Evolutionary conservation across 495 filamentous ascomycete species (phyloP).

Genomic region (Aspergillus indologenus): DNA sequence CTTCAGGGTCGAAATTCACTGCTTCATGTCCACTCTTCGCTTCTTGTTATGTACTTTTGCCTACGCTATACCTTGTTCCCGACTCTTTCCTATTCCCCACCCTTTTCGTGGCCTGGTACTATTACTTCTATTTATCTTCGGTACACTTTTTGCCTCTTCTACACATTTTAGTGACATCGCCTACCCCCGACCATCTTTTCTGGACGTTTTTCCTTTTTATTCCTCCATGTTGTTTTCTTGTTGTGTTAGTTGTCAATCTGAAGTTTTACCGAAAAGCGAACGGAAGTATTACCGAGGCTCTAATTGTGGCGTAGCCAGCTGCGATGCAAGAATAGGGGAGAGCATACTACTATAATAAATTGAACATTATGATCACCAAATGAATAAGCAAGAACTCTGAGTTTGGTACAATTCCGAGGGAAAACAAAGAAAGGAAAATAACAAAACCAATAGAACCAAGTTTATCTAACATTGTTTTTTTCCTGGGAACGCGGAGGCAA

Average conservation of each 20-base stretch:
- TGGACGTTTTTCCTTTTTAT: constrained; percentile 21
- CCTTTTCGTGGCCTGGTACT: constrained; percentile 27
- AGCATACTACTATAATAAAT: not conserved
- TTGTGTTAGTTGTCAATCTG: constrained; percentile 27
- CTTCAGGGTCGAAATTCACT: constrained; percentile 21
- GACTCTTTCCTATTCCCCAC: constrained; percentile 35
- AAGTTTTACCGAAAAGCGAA: constrained; percentile 20
- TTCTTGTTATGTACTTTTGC: constrained; percentile 56
- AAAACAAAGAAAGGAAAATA: no score
- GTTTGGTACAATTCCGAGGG: no score
- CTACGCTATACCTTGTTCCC: constrained; percentile 49
- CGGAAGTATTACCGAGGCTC: not conserved
- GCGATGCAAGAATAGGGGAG: not conserved
- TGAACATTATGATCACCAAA: not conserved
- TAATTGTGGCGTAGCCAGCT: not conserved
- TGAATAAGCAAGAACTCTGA: no score
- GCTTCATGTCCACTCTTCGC: constrained; percentile 39
- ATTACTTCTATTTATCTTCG: constrained; percentile 29
- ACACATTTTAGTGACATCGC: constrained; percentile 29
- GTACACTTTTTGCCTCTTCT: constrained; percentile 26
- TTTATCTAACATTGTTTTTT: no score
- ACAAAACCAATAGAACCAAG: no score
- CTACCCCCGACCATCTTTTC: constrained; percentile 30
- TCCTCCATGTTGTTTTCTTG: constrained; percentile 16
- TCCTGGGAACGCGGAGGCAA: no score